phyloP scores from a whole-genome alignment of 2,329 filamentous ascomycete species.

The Westerdykella aurantiaca region DNA sequence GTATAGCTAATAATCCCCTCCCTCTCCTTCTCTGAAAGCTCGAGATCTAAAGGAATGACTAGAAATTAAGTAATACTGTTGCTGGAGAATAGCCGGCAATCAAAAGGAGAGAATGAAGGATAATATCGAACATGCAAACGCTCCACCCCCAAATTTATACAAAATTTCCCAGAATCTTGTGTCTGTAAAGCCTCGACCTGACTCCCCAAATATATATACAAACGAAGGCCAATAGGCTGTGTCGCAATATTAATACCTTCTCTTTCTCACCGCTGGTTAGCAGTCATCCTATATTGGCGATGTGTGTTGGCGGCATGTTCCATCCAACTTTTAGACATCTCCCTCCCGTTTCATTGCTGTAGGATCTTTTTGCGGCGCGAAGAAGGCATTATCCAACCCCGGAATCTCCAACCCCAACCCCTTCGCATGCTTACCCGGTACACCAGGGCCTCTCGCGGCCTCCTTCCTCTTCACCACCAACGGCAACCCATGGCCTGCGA shows the following conservation, averaged over 20 bases:
- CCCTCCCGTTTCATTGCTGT: neutral
- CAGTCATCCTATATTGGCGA: neutral
- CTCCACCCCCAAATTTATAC: neutral
- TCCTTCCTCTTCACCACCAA: slow-evolving; percentile 17
- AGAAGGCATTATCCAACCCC: neutral
- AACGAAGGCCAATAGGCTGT: neutral
- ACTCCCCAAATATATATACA: neutral
- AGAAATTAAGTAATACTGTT: too few species aligned
- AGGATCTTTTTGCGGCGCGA: too few species aligned
- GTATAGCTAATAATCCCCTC: too few species aligned
- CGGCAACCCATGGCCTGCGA: slow-evolving; percentile 14
- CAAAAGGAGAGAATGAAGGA: too few species aligned
- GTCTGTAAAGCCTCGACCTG: too few species aligned
- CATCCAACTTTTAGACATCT: too few species aligned
- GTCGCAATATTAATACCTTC: neutral
- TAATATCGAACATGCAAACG: neutral
- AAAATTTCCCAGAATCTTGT: neutral
- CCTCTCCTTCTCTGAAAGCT: too few species aligned
- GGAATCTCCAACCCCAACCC: neutral
- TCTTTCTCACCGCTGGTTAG: neutral
- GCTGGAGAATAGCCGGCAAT: too few species aligned
- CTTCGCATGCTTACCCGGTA: neutral
- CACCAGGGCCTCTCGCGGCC: neutral
- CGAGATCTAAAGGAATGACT: too few species aligned
- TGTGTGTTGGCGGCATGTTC: too few species aligned